phyloP scores from a whole-genome alignment of 805 yeast genomes.

The Schizosaccharomyces cryophilus region DNA sequence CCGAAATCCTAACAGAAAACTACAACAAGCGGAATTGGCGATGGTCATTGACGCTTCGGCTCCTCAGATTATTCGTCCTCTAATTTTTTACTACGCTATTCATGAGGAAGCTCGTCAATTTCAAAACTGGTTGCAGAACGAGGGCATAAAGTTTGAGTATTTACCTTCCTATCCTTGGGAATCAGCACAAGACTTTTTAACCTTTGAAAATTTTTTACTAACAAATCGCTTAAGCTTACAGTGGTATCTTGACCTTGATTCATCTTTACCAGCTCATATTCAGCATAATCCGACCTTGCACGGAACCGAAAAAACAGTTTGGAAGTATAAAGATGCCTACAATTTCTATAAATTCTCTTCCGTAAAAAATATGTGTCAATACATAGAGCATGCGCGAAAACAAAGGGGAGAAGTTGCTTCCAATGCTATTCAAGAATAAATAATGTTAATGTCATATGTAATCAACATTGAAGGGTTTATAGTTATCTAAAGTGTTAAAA shows the following conservation, averaged over 20 bases:
- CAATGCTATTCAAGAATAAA: too few relatives aligned
- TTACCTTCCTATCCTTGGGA: background rate
- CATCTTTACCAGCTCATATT: background rate
- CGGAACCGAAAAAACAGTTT: background rate
- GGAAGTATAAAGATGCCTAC: background rate
- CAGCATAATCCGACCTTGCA: background rate
- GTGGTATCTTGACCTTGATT: background rate
- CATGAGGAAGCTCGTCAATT: background rate
- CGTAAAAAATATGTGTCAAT: background rate
- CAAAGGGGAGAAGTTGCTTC: background rate
- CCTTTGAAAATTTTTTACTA: background rate
- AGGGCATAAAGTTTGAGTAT: background rate
- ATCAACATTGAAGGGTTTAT: too few relatives aligned
- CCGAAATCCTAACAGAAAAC: background rate
- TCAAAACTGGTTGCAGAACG: background rate
- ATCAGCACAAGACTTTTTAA: background rate
- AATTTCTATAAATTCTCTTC: background rate
- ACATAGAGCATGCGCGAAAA: background rate
- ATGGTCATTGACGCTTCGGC: background rate
- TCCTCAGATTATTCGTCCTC: background rate
- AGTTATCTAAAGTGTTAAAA: background rate
- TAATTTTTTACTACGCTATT: background rate
- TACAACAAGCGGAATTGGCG: background rate
- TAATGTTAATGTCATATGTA: too few relatives aligned
- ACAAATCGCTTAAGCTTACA: background rate